A percentile compares a stretch with the other conserved stretches of the same genome.
Conservation (phyloP, 345 rosid species). For the Durio zibethinus region DNA sequence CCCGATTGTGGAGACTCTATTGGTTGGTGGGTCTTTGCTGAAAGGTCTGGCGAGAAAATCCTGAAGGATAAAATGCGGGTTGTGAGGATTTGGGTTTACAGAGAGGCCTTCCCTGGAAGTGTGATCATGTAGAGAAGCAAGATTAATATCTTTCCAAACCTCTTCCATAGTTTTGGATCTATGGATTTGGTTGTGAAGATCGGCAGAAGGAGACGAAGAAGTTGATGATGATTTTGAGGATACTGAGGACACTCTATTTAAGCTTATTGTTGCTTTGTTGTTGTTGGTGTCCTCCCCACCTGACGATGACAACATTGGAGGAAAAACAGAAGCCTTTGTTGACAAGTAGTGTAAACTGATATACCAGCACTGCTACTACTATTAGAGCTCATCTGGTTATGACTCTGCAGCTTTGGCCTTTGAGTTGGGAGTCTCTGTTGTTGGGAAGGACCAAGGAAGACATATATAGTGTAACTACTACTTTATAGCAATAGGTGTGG, state of each 20-base stretch:
- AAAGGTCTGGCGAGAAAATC: constrained; percentile 59
- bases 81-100: constrained; percentile 26
- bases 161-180: constrained; percentile 62
- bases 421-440: too few relatives aligned
- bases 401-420: too few relatives aligned
- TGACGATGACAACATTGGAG: constrained; percentile 23
- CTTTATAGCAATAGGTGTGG: too few relatives aligned
- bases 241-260: background rate
- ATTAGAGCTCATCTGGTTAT: too few relatives aligned
- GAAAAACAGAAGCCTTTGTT: too few relatives aligned
- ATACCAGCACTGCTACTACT: too few relatives aligned
- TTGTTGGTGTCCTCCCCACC: background rate
- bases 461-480: too few relatives aligned
- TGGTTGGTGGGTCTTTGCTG: constrained; percentile 30
- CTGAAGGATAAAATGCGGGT: constrained; percentile 49
- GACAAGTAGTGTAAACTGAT: background rate
- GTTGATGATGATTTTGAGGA: constrained; percentile 6
- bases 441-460: too few relatives aligned
- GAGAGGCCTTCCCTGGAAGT: constrained; percentile 27
- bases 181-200: background rate
- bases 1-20: constrained; percentile 14
- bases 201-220: constrained; percentile 9
- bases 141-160: constrained; percentile 75
- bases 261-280: background rate
- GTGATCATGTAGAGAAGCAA: constrained; percentile 41